phyloP scores from a whole-genome alignment of 169 alveolate genomes.

The Plasmodium sp. region DNA sequence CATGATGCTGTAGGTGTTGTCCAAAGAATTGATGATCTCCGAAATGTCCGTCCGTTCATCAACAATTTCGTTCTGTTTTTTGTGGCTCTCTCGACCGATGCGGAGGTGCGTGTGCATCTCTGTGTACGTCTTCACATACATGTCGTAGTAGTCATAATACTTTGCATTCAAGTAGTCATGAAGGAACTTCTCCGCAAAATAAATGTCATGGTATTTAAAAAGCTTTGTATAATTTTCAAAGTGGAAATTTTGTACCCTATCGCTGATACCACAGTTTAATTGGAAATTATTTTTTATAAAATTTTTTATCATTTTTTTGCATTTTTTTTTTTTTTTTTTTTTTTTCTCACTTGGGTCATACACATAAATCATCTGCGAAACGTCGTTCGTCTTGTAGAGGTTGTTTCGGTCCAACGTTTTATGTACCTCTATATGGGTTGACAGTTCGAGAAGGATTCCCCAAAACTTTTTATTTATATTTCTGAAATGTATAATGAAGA shows the following conservation, averaged over 20 bases:
- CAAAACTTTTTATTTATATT: slow-evolving; percentile 62
- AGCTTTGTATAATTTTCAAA: slow-evolving; percentile 39
- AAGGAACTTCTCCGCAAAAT: slow-evolving; percentile 41
- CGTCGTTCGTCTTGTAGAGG: slow-evolving; percentile 75
- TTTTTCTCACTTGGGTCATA: slow-evolving; percentile 47
- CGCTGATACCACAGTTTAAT: slow-evolving; percentile 22
- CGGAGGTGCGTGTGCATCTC: slow-evolving; percentile 43
- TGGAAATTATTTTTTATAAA: slow-evolving; percentile 48
- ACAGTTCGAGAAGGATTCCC: slow-evolving; percentile 76
- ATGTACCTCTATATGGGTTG: slow-evolving; percentile 79
- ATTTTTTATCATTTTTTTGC: slow-evolving; percentile 2
- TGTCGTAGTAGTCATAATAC: slow-evolving; percentile 48
- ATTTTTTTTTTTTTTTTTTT: neutral
- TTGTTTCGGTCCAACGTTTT: slow-evolving; percentile 78
- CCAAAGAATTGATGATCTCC: slow-evolving; percentile 14
- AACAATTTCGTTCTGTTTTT: slow-evolving; percentile 36
- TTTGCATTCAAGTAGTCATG: slow-evolving; percentile 31
- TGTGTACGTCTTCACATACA: slow-evolving; percentile 42
- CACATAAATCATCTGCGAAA: slow-evolving; percentile 78
- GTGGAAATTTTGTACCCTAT: slow-evolving; percentile 12
- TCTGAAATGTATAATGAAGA: slow-evolving; percentile 67
- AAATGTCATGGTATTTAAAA: slow-evolving; percentile 53
- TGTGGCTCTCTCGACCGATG: neutral
- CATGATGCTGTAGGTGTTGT: slow-evolving; percentile 38
- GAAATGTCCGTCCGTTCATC: slow-evolving; percentile 25